These are phyloP conservation scores for Citeromyces hawaiiensis DNA, from an alignment of 1,139 yeast species.

Conservation along the genomic window DNA sequence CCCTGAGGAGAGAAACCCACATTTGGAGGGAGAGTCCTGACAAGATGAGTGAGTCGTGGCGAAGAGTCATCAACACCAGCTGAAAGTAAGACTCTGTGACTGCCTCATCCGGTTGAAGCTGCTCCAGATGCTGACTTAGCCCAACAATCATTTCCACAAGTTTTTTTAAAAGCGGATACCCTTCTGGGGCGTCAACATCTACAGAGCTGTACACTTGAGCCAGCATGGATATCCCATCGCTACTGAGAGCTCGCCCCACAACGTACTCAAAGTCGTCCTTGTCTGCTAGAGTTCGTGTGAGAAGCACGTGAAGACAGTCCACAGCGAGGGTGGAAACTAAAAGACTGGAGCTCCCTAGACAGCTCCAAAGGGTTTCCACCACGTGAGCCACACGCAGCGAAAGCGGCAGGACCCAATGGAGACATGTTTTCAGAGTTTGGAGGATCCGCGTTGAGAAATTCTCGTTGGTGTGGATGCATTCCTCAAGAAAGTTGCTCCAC, in stretches of 20 bases:
- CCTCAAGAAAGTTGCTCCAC: conserved; percentile 59
- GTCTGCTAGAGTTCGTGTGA: conserved; percentile 65
- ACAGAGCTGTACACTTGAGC: conserved; percentile 51
- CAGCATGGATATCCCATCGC: conserved; percentile 59
- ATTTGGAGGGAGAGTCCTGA: conserved; percentile 86
- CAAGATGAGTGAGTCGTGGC: conserved; percentile 76
- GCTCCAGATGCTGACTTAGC: conserved; percentile 49
- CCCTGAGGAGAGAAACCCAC: conserved; percentile 85
- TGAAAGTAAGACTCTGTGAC: conserved; percentile 54
- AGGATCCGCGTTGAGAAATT: conserved; percentile 34
- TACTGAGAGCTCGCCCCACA: conserved; percentile 65
- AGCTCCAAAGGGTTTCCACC: conserved; percentile 48
- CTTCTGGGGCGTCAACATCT: conserved; percentile 60
- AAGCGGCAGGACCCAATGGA: conserved; percentile 81
- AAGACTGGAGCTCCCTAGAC: conserved; percentile 24
- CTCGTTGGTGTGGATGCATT: conserved; percentile 20
- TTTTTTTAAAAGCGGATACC: conserved; percentile 72
- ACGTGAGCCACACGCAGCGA: conserved; percentile 59
- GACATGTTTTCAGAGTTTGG: conserved; percentile 77
- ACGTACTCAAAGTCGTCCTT: conserved; percentile 67
- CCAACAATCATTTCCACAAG: conserved; percentile 91
- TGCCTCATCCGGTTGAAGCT: conserved; percentile 25
- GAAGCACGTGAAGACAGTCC: conserved; percentile 80
- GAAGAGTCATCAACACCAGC: conserved; percentile 68
- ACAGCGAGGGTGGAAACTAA: conserved; percentile 61